Evolutionary conservation across 768 basidiomycete species (phyloP).

Genomic region (Ramaria rubella): DNA sequence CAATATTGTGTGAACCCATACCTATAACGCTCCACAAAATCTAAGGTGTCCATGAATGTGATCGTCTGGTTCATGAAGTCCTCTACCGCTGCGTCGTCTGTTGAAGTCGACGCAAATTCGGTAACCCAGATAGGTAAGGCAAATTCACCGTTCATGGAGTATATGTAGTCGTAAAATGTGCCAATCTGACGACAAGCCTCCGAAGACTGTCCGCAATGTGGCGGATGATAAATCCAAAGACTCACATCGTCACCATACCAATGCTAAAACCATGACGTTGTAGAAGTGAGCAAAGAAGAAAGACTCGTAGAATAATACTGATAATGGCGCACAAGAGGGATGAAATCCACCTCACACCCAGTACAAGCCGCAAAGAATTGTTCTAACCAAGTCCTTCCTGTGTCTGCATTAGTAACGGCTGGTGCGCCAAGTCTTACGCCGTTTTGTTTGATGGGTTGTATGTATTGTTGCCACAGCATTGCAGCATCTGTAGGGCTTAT

Average conservation of each 20-base stretch:
- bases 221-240: too few relatives aligned
- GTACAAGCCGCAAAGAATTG: constrained; percentile 30
- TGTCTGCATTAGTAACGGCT: constrained; percentile 28
- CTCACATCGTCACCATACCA: constrained; percentile 1
- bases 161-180: constrained; percentile 31
- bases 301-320: too few relatives aligned
- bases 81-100: neutral
- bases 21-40: constrained; percentile 1
- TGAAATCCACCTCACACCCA: neutral
- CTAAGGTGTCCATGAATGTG: neutral
- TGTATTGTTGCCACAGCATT: constrained; percentile 31
- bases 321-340: neutral
- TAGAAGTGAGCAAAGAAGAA: neutral
- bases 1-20: neutral
- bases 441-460: constrained; percentile 27
- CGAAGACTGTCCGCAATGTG: too few relatives aligned
- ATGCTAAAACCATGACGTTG: neutral
- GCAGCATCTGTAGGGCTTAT: constrained; percentile 24
- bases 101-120: constrained; percentile 24
- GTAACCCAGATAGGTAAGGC: constrained; percentile 32
- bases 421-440: constrained; percentile 32
- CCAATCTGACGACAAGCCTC: constrained; percentile 18
- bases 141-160: constrained; percentile 28
- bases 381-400: constrained; percentile 29
- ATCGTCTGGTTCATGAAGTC: neutral